Percentiles rank a stretch among this genome's conserved stretches.
These are phyloP conservation scores for Termitomyces bulborhizus DNA, from an alignment of 768 basidiomycete species.

Conservation along the genomic window DNA sequence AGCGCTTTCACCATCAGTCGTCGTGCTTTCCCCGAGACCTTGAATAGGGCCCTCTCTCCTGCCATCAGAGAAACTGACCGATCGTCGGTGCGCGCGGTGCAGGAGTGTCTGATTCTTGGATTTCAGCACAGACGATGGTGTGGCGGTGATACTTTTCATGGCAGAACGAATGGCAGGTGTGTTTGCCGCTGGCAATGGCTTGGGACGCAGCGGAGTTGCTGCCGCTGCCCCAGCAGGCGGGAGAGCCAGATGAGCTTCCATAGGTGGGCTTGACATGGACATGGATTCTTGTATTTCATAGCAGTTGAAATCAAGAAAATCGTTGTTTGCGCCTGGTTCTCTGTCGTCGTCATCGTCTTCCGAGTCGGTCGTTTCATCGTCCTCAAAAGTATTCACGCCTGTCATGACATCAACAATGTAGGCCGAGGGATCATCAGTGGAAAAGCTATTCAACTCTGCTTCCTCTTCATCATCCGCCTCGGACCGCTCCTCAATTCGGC, in stretches of 20 bases:
- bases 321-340: slow-evolving; percentile 12
- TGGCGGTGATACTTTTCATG: slow-evolving; percentile 36
- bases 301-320: slow-evolving; percentile 32
- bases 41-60: slow-evolving; percentile 83
- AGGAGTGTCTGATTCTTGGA: slow-evolving; percentile 51
- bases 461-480: slow-evolving; percentile 63
- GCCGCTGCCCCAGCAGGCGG: neutral
- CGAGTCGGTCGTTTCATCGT: slow-evolving; percentile 44
- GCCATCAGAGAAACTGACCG: slow-evolving; percentile 97
- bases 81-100: slow-evolving; percentile 56
- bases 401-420: slow-evolving; percentile 48
- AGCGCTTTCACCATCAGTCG: slow-evolving; percentile 29
- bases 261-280: slow-evolving; percentile 8
- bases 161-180: slow-evolving; percentile 39
- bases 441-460: slow-evolving; percentile 63
- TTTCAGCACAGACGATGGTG: slow-evolving; percentile 57
- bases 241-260: slow-evolving; percentile 1
- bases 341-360: slow-evolving; percentile 31
- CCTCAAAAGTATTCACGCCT: slow-evolving; percentile 34
- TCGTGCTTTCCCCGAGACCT: slow-evolving; percentile 38
- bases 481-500: slow-evolving; percentile 41
- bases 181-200: slow-evolving; percentile 11
- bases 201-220: slow-evolving; percentile 22
- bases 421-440: slow-evolving; percentile 56
- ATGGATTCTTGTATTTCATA: slow-evolving; percentile 19